phyloP scores from a whole-genome alignment of 2,329 filamentous ascomycete species.

The Berkeleyomyces basicola region DNA sequence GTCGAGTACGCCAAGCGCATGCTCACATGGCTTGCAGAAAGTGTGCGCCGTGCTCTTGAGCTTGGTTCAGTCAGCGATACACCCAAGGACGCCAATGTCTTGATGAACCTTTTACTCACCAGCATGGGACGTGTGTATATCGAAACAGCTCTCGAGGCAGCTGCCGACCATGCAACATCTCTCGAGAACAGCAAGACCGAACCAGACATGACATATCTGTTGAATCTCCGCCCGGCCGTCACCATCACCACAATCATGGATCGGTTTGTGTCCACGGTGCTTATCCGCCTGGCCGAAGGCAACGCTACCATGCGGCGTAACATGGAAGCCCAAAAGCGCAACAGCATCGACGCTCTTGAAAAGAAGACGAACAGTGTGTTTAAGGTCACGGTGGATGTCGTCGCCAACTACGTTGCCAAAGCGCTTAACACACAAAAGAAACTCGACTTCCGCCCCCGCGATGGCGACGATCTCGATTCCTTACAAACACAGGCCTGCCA shows the following conservation, averaged over 20 bases:
- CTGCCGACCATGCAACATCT: slow-evolving; percentile 53
- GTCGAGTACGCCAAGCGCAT: slow-evolving; percentile 88
- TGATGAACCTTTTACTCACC: slow-evolving; percentile 67
- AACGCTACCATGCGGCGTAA: slow-evolving; percentile 81
- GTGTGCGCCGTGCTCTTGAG: slow-evolving; percentile 78
- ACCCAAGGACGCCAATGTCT: slow-evolving; percentile 77
- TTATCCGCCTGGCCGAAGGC: slow-evolving; percentile 74
- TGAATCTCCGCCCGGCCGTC: slow-evolving; percentile 62
- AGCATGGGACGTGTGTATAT: slow-evolving; percentile 76
- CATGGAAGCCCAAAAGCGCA: slow-evolving; percentile 68
- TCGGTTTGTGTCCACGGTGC: slow-evolving; percentile 75
- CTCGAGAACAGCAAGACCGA: slow-evolving; percentile 70
- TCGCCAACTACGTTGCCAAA: slow-evolving; percentile 58
- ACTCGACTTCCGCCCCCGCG: slow-evolving; percentile 75
- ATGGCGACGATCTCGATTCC: slow-evolving; percentile 55
- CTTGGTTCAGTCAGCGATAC: slow-evolving; percentile 78
- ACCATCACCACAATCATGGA: slow-evolving; percentile 87
- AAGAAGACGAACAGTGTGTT: slow-evolving; percentile 55
- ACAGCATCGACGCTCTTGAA: slow-evolving; percentile 62
- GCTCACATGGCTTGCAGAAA: slow-evolving; percentile 94
- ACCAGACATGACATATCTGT: slow-evolving; percentile 73
- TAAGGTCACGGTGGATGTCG: slow-evolving; percentile 44
- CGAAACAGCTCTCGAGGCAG: slow-evolving; percentile 50
- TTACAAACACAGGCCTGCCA: slow-evolving; percentile 78
- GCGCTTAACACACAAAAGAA: slow-evolving; percentile 67